These are phyloP conservation scores for Phytophthora citricola DNA, from an alignment of 352 stramenopile genomes.

Conservation along the genomic window DNA sequence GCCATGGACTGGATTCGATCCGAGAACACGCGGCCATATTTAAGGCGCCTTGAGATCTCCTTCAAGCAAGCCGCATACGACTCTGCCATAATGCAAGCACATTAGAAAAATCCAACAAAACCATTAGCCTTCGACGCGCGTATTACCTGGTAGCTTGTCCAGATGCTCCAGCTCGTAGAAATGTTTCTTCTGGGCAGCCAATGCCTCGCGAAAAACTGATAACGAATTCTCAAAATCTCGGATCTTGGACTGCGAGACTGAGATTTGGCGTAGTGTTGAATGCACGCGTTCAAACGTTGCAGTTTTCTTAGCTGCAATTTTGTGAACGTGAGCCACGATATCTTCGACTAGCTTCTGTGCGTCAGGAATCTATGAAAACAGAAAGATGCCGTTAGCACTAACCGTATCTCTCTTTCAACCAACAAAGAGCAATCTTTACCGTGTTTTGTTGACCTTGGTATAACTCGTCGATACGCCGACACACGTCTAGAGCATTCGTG, in stretches of 20 bases:
- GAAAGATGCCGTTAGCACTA: constrained; percentile 9
- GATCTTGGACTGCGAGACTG: constrained; percentile 84
- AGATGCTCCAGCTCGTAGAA: constrained; percentile 89
- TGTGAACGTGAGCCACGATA: constrained; percentile 60
- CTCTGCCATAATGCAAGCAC: constrained; percentile 36
- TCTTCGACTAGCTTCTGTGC: constrained; percentile 71
- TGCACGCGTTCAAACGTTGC: constrained; percentile 68
- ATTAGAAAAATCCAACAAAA: not conserved
- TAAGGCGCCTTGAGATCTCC: constrained; percentile 76
- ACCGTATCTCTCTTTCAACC: not conserved
- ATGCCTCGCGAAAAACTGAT: constrained; percentile 78
- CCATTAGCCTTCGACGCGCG: not conserved
- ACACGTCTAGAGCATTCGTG: constrained; percentile 80
- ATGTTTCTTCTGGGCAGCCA: constrained; percentile 81
- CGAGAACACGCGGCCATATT: constrained; percentile 79
- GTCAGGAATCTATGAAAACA: constrained; percentile 57
- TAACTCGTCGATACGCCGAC: constrained; percentile 79
- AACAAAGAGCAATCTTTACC: constrained; percentile 27
- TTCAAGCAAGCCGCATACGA: constrained; percentile 82
- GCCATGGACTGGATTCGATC: constrained; percentile 88
- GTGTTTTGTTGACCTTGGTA: constrained; percentile 81
- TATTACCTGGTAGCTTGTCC: constrained; percentile 74
- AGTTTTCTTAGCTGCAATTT: constrained; percentile 62
- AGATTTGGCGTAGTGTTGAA: constrained; percentile 73
- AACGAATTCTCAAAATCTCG: constrained; percentile 91